These are phyloP conservation scores for Cardamine chenopodiifolia DNA, from an alignment of 345 rosid genomes.

Conservation along the genomic window DNA sequence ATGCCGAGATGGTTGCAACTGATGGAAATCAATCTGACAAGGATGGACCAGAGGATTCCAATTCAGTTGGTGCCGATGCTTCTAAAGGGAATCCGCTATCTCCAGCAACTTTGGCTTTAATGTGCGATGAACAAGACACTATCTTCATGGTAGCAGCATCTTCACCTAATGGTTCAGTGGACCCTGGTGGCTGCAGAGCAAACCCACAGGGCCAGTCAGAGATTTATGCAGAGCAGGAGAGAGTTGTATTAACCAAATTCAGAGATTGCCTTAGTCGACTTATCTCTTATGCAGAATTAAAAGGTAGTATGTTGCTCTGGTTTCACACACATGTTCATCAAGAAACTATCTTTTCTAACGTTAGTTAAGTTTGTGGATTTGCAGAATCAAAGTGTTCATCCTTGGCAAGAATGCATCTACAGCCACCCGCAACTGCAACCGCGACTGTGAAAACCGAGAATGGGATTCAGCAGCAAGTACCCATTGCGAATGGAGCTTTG, in stretches of 20 bases:
- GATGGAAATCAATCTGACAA: conserved; percentile 60
- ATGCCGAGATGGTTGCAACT: conserved; percentile 51
- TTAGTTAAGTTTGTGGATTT: conserved; percentile 22
- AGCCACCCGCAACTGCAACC: conserved; percentile 44
- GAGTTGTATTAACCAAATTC: conserved; percentile 67
- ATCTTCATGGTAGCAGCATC: conserved; percentile 73
- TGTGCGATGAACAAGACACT: conserved; percentile 97
- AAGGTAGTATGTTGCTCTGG: conserved; percentile 48
- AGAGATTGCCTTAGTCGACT: conserved; percentile 88
- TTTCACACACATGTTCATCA: background rate
- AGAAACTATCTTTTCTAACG: conserved; percentile 3
- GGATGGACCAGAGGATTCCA: conserved; percentile 51
- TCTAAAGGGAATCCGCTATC: conserved; percentile 84
- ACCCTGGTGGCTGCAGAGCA: conserved; percentile 51
- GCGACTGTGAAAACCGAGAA: conserved; percentile 49
- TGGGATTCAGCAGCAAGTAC: conserved; percentile 50
- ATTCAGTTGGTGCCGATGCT: conserved; percentile 58
- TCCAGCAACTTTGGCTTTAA: conserved; percentile 96
- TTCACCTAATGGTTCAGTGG: conserved; percentile 61
- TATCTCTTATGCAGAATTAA: conserved; percentile 82
- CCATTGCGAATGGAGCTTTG: conserved; percentile 52
- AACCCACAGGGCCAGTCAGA: conserved; percentile 64
- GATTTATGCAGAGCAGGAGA: conserved; percentile 82
- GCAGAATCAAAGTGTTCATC: conserved; percentile 78
- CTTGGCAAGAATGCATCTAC: conserved; percentile 63